Conservation (phyloP, 1,284 basidiomycete genomes). For the Trametes pubescens region DNA sequence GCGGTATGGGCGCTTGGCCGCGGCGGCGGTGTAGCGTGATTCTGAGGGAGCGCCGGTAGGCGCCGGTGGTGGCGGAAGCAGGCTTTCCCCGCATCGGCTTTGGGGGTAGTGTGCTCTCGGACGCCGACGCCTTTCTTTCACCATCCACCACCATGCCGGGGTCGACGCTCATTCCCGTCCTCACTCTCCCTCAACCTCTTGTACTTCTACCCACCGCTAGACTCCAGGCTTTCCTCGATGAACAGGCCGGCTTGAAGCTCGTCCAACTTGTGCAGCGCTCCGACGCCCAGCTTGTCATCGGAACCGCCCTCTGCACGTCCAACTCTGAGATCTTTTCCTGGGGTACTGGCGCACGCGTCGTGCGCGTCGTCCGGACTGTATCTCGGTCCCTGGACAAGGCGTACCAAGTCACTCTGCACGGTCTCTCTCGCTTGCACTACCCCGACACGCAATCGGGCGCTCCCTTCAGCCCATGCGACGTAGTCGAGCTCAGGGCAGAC, state of each 20-base stretch:
- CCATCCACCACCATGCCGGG: slow-evolving; percentile 24
- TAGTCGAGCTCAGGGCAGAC: slow-evolving; percentile 55
- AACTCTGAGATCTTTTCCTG: slow-evolving; percentile 45
- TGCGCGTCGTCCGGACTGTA: slow-evolving; percentile 62
- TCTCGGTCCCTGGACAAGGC: slow-evolving; percentile 41
- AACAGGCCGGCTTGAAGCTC: slow-evolving; percentile 50
- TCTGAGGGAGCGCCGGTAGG: slow-evolving; percentile 6
- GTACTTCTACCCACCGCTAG: slow-evolving; percentile 73
- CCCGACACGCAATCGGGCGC: slow-evolving; percentile 38
- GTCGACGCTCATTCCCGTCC: slow-evolving; percentile 58
- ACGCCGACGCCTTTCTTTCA: neutral
- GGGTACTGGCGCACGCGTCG: slow-evolving; percentile 64
- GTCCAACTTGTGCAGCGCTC: slow-evolving; percentile 63
- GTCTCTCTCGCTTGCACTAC: slow-evolving; percentile 64
- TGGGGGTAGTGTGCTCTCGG: no score
- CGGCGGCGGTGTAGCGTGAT: slow-evolving; percentile 19
- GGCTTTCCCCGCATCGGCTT: no score
- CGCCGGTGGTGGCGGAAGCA: neutral
- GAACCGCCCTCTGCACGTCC: slow-evolving; percentile 63
- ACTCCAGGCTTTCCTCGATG: slow-evolving; percentile 66
- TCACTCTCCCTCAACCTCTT: slow-evolving; percentile 69
- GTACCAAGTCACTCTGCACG: slow-evolving; percentile 72
- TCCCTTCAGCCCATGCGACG: slow-evolving; percentile 42
- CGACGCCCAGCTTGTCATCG: slow-evolving; percentile 68
- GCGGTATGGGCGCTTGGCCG: slow-evolving; percentile 1